Base-by-base conservation (phyloP, 257 asterid species). In the Nemophila menziesii region DNA sequence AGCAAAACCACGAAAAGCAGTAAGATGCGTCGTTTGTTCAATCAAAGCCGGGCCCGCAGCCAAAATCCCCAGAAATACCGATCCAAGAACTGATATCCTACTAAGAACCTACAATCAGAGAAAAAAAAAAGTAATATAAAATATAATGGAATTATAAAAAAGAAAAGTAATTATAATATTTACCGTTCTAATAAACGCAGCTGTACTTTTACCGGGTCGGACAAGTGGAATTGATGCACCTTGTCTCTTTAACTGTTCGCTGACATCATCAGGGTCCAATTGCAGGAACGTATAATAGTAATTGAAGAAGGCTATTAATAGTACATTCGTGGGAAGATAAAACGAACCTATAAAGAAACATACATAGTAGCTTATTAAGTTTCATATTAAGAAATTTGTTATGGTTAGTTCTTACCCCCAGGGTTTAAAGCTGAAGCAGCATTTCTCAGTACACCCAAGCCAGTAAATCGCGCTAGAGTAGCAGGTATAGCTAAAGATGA, bases 221-320 rank as follows among this genome's bases (percentile, higher is more conserved):
- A 84, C 85, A 41, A 89, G 92, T 22, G 98, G 95, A 56, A 89
- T 80, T 36, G 98, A 84, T 56, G 98, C 98, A 23, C 98, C 98
- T 76, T 89, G 98, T 63, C 98, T 73, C 75, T 89, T 89, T 68
- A 89, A 72, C 75, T 80, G 98, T 53, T 89, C 95, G 22, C 95
- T 89, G 43, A 89, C 93, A 72, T 84, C 98, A 53, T 89, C 95
- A 0, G 98, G 95, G 69, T 89, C 95, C 75, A 89, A 55, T 74
- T 89, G 98, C 54, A 89, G 77, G 72, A 89, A 89, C 36, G 95
- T 89, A 69, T 89, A 89, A 72, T 89, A 89, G 72, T 89, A 89
- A 61, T 89, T 89, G 78, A 89, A 89, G 82, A 89, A 89, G 55
- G 98, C 98, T 49, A 89, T 89, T 76, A 89, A 39, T 36, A 84